Evolutionary conservation across 75 land plant genomes (phyloP), one percentile per base, ranked within the genome.

Genomic region (Isoetes taiwanensis): DNA sequence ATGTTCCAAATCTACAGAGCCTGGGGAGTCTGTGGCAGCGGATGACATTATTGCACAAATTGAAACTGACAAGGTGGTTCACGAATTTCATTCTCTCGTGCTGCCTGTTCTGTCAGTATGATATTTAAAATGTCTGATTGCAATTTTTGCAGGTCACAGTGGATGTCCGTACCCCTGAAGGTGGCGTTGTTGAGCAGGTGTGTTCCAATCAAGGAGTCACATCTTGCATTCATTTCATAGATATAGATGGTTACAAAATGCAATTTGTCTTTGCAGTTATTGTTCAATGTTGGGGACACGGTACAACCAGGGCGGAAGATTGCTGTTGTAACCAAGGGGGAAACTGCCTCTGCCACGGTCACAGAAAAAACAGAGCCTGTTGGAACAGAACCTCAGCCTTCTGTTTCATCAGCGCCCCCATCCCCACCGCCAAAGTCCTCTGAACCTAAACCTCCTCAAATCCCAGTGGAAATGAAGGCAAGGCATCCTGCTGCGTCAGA

Each of bases 1-100:
- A 21, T 54, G 34, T 56, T 24, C 17, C 10, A 11, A 2, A 43
- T 4, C 30, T 57, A 38, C 79, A 94, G 96, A 82, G 28, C 72
- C 77, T 60, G 99, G 99, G 35, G 99, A 94, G 54, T 37, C 58
- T 24, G 99, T 94, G 8, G 74, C 56, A 62, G 69, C 72, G 61
- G 99, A 89, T 76, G 99, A 89, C 53, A 67, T 95, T 26, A 80
- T 94, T 57, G 96, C 96, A 34, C 99, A 94, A 67, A 62, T 94
- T 73, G 99, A 94, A 72, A 94, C 96, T 17, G 99, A 94, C 66
- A 94, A 94, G 96, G 99, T 90, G 14, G 8, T 6, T 41, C 5
- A 35, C 30, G 28, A 2, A 17, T 38, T 33, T n/a, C 12, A 31
- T 42, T 52, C 53, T 30, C 8, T 42, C 2, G 34, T 23, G 59